phyloP scores from a whole-genome alignment of 2,329 filamentous ascomycete genomes.

The Colletotrichum spaethianum region DNA sequence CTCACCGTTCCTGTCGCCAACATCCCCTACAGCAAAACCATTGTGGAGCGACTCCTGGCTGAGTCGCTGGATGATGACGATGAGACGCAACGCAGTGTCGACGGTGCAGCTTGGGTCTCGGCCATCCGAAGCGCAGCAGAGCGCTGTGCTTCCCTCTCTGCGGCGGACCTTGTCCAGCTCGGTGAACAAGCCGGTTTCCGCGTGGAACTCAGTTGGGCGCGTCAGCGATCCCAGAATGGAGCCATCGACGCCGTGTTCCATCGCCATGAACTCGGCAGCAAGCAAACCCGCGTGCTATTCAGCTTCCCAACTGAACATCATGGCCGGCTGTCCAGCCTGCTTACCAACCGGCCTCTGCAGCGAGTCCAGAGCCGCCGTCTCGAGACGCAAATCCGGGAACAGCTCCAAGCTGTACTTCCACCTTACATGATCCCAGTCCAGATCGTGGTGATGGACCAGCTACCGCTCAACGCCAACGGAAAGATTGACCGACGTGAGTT shows the following conservation, averaged over 20 bases:
- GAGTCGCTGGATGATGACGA: not conserved
- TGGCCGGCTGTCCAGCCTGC: not conserved
- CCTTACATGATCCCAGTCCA: constrained; percentile 48
- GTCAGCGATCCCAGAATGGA: constrained; percentile 48
- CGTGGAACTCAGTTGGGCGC: constrained; percentile 62
- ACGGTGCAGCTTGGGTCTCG: constrained; percentile 1
- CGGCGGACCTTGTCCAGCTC: constrained; percentile 43
- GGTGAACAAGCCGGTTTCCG: constrained; percentile 56
- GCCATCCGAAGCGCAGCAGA: not conserved
- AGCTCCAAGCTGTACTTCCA: constrained; percentile 40
- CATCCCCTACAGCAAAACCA: constrained; percentile 50
- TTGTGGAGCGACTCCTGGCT: constrained; percentile 43
- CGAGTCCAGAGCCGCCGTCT: not conserved
- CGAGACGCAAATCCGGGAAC: not conserved
- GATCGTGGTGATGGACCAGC: constrained; percentile 43
- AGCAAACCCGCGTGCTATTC: not conserved
- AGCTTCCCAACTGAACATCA: constrained; percentile 9
- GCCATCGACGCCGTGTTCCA: constrained; percentile 50
- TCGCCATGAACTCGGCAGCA: constrained; percentile 49
- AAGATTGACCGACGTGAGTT: constrained; percentile 45
- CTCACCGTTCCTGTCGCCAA: constrained; percentile 42
- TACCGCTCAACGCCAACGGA: constrained; percentile 46
- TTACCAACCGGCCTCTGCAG: constrained; percentile 12
- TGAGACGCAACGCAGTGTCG: not conserved
- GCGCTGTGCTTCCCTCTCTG: constrained; percentile 29